Base-by-base conservation (phyloP, 805 yeast species). In the Candida incommunis region DNA sequence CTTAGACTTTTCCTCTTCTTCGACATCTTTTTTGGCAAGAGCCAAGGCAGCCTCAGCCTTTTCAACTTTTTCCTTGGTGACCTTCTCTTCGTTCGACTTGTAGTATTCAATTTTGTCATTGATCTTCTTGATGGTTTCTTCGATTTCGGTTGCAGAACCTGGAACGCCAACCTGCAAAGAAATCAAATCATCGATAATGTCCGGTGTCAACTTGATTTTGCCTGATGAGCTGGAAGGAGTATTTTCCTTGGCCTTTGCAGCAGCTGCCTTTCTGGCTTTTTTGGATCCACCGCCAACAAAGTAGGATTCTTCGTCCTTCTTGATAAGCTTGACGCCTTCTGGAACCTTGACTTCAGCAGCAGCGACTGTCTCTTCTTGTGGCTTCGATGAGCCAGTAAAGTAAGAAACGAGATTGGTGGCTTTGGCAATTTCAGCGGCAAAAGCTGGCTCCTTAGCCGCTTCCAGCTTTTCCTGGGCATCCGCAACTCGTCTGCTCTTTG, bases 101-200 rank as follows among this genome's bases (percentile, higher is more conserved):
- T 75, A 82, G 51, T 77, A 77, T 46, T 67, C 69, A 58, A 84
- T 75, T 63, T 92, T 87, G 54, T 70, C 74, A 70, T 78, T 76
- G 65, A 90, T 76, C 52, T 76, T 69, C 44, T 70, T 76, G 56
- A 83, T 64, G 50, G 90, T 76, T 41, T 65, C 64, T 25, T 80
- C 70, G 52, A 81, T 78, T 45, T 83, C 90, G 16, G 79, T 92
- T 51, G 74, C 67, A 54, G 78, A 72, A 48, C 80, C 70, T 60
- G 98, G 98, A 50, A 88, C 74, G 41, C 82, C 70, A 51, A 90
- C 74, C 46, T 78, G 77, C 58, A 90, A 74, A 57, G 82, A 82
- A 50, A 84, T 71, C 55, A 92, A 75, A 45, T 82, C 74, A 50
- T 80, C 78, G 55, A 90, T 79, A 49, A 85, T 72, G 50, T 79